Base-by-base conservation (phyloP, 2,329 filamentous ascomycete genomes). In the Drechmeria coniospora region DNA sequence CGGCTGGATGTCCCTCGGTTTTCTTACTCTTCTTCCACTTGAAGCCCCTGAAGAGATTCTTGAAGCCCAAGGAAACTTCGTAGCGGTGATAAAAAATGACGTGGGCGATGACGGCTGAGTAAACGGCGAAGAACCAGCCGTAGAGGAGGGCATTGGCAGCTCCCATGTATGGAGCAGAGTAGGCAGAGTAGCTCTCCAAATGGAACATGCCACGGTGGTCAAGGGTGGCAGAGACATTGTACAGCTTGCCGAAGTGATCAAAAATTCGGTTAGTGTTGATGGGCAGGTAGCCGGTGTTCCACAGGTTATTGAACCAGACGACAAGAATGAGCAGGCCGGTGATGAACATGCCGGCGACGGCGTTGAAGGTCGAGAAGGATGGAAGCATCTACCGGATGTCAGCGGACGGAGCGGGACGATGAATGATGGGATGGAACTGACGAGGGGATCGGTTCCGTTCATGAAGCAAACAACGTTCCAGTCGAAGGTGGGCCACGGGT, bases 91-190 rank as follows among this genome's bases (percentile, higher is more conserved):
- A 58, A 0, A 60, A 47, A 8, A 45, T 27, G 6, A 50, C 54
- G 17, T 61, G 57, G 0, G 53, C 50, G 5, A 63, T 36, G 1
- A 51, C 49, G 8, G 50, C 49, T 2, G 50, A 38, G 35, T 61
- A 61, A 5, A 57, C 40, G 15, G 50, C 48, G 21, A 61, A 62
- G 41, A 56, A 59, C 31, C 41, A 47, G 14, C 51, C 44, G 36
- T 60, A 61, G 4, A 46, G 35, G 6, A 45, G 40, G 7, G 45
- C 34, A 25, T 49, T 52, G 3, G 41, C 46, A 2, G 58, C 53
- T 2, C 52, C 41, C 10, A 61, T 43, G 31, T 56, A 62, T 0
- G 53, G 50, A 1, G 55, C 54, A 1, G 56, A 59, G 36, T 62
- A 62, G 1, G 37, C 39, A 31, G 47, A 36, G 34, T 61, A 61